These are phyloP conservation scores for Cystoderma amianthinum DNA, from an alignment of 768 basidiomycete species.

Conservation along the genomic window DNA sequence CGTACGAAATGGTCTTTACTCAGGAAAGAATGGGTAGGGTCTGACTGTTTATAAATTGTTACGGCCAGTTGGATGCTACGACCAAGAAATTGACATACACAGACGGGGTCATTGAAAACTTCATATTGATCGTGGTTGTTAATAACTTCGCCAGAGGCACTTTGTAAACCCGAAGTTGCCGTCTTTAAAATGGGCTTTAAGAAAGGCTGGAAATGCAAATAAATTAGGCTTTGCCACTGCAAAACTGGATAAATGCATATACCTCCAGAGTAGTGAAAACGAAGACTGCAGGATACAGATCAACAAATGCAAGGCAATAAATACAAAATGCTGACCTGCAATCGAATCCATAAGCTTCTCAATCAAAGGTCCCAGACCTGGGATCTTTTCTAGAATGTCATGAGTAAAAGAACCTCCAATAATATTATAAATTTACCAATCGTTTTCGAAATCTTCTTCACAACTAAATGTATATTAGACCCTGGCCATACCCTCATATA, in stretches of 20 bases:
- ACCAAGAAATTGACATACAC: slow-evolving; percentile 36
- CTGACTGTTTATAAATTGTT: slow-evolving; percentile 40
- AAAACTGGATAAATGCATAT: slow-evolving; percentile 1
- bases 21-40: slow-evolving; percentile 85
- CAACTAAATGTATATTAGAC: slow-evolving; percentile 42
- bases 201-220: slow-evolving; percentile 47
- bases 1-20: slow-evolving; percentile 86
- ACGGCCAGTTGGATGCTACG: too few species aligned
- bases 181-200: slow-evolving; percentile 72
- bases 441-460: slow-evolving; percentile 73
- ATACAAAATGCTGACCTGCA: slow-evolving; percentile 33
- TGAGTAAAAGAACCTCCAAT: too few species aligned
- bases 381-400: slow-evolving; percentile 60
- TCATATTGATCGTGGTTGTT: slow-evolving; percentile 79
- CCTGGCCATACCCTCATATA: too few species aligned
- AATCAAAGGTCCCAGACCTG: slow-evolving; percentile 65
- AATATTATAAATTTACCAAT: slow-evolving; percentile 38
- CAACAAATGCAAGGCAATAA: background rate
- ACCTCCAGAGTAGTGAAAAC: slow-evolving; percentile 83
- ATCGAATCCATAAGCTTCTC: slow-evolving; percentile 77
- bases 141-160: slow-evolving; percentile 72
- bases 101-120: slow-evolving; percentile 79
- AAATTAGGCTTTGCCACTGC: background rate
- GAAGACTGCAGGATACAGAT: slow-evolving; percentile 41
- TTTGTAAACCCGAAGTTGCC: slow-evolving; percentile 55